Evolutionary conservation across 371 early-diverging fungal species (phyloP), one percentile per base, ranked within the genome.

Genomic region (Saksenaea oblongispora): DNA sequence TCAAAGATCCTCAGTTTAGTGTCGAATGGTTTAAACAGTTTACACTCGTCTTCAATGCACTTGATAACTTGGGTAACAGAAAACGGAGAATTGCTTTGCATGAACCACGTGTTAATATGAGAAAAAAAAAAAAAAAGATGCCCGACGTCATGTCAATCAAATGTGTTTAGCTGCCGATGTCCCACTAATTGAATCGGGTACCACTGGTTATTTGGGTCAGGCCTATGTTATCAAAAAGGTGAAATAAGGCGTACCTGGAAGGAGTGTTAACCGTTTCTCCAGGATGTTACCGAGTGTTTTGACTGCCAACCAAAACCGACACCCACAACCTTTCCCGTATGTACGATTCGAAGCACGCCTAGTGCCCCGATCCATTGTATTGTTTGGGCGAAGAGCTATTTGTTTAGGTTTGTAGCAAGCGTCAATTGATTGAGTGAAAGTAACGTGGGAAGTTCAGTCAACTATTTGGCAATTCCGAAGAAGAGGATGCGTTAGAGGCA

Each of bases 271-370:
- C 17, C 9, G 13, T 34, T 34, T 66, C 17, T 17, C 18, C 72
- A 79, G 76, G 80, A 74, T 51, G 59, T 67, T 5, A 91, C 91
- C 5, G 98, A 98, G 70, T 99, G 99, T 82, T 99, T 96, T 80
- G 99, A 98, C 63, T 99, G 99, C 75, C 89, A 92, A 34, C 95
- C 96, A 47, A 95, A 96, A 68, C 87, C 92, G 1, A 91, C 91
- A 60, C 93, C 89, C 34, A 93, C 87, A 51, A 91, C 95, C 0
- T 95, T 87, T 59, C 95, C 99, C 9, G 94, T 99, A 1, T 99
- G 99, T 73, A 99, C 99, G 3, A 98, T 99, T 66, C 88, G 99
- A 54, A 91, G 93, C 39, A 98, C 96, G 3, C 99, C 99, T 0
- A 91, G 88, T 47, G 88, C 88, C 27, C 98, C 99, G 11, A 95